phyloP scores from a whole-genome alignment of 768 basidiomycete genomes.

The Coprinopsis marcescibilis region DNA sequence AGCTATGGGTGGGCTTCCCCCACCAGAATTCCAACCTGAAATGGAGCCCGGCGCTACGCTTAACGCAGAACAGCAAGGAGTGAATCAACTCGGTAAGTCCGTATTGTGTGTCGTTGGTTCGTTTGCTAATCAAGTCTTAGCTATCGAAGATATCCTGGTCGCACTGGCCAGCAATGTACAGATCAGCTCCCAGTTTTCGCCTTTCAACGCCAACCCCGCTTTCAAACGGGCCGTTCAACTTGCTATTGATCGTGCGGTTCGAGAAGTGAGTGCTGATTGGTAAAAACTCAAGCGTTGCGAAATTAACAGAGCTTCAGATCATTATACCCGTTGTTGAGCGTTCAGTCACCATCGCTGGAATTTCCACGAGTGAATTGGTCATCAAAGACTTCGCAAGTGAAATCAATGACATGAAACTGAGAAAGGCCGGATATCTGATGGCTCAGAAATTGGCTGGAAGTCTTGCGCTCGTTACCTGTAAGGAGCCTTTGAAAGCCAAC shows the following conservation, averaged over 20 bases:
- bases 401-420: conserved; percentile 82
- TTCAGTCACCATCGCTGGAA: conserved; percentile 96
- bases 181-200: conserved; percentile 72
- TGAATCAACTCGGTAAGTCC: conserved; percentile 43
- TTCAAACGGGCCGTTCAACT: conserved; percentile 90
- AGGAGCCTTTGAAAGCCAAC: conserved; percentile 92
- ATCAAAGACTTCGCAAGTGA: conserved; percentile 96
- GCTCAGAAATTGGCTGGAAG: conserved; percentile 96
- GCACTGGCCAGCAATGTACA: conserved; percentile 67
- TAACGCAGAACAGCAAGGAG: conserved; percentile 52
- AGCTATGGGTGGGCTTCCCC: conserved; percentile 49
- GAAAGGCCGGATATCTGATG: conserved; percentile 92
- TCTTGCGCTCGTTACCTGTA: conserved; percentile 95
- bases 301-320: conserved; percentile 44
- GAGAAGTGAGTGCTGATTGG: conserved; percentile 69
- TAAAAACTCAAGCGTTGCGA: background rate
- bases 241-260: conserved; percentile 90
- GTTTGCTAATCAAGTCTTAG: background rate
- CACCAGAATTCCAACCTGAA: conserved; percentile 77
- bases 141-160: conserved; percentile 64
- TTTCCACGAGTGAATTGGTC: conserved; percentile 92
- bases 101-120: background rate
- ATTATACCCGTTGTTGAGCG: conserved; percentile 97
- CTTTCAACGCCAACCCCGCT: conserved; percentile 66
- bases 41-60: conserved; percentile 79